Evolutionary conservation across 495 filamentous ascomycete genomes (phyloP).

Genomic region (Pyronema domesticum): DNA sequence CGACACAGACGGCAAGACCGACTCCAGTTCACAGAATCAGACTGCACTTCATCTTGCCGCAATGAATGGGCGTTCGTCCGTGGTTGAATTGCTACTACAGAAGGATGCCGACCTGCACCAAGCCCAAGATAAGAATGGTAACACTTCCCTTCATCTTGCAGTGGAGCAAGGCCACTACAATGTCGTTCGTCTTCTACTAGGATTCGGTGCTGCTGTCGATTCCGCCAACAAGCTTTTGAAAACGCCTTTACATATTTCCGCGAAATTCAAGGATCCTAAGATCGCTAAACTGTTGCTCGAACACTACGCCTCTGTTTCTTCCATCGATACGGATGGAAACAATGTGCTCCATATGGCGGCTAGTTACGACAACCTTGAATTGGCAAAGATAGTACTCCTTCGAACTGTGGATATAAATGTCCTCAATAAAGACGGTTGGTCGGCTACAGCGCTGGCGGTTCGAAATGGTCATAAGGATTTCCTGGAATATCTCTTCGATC

Average conservation of each 20-base stretch:
- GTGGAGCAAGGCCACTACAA: neutral
- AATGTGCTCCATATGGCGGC: neutral
- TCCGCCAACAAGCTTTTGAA: neutral
- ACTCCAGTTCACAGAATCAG: no score
- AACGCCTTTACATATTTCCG: neutral
- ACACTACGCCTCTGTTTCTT: neutral
- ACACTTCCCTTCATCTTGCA: slow-evolving; percentile 9
- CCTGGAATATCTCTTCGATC: neutral
- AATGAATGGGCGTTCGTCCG: neutral
- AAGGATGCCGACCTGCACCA: neutral
- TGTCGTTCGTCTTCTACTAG: neutral
- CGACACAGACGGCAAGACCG: neutral
- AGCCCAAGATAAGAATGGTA: slow-evolving; percentile 1
- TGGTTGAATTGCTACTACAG: neutral
- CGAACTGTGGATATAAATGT: neutral
- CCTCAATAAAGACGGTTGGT: neutral
- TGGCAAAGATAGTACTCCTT: neutral
- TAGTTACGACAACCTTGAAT: neutral
- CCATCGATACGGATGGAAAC: neutral
- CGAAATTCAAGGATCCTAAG: neutral
- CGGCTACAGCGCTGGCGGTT: neutral
- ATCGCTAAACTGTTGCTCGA: neutral
- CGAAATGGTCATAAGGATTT: neutral
- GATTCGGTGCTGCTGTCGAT: neutral
- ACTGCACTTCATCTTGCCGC: slow-evolving; percentile 1